Conservation (phyloP, 805 yeast genomes). For the Lipomyces lipofer region DNA sequence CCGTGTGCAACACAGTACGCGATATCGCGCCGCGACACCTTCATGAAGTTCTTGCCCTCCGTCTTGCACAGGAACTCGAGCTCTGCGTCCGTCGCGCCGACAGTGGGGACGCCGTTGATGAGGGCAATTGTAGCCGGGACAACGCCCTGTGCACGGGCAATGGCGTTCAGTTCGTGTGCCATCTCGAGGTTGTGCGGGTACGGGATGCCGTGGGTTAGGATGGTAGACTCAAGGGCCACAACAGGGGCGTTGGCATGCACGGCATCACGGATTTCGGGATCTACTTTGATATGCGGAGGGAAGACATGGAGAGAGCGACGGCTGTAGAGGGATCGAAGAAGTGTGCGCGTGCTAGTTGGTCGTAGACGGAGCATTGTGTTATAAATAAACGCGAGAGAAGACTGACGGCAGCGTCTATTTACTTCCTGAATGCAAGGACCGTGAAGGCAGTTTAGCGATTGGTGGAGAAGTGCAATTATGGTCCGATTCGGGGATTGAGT, state of each 20-base stretch:
- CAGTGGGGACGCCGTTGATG: slow-evolving; percentile 65
- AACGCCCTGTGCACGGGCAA: slow-evolving; percentile 62
- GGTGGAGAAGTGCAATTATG: no score
- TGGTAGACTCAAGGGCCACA: slow-evolving; percentile 83
- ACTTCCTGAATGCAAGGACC: no score
- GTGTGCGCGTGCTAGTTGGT: no score
- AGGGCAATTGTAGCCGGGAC: slow-evolving; percentile 87
- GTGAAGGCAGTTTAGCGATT: no score
- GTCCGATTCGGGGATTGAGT: no score
- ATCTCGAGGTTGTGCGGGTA: slow-evolving; percentile 71
- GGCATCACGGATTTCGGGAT: slow-evolving; percentile 62
- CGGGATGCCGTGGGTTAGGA: slow-evolving; percentile 87
- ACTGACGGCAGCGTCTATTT: no score
- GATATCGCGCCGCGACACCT: slow-evolving; percentile 77
- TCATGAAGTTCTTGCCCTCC: slow-evolving; percentile 41
- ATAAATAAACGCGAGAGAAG: no score
- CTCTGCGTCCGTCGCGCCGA: slow-evolving; percentile 58
- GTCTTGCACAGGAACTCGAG: slow-evolving; percentile 41
- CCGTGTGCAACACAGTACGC: slow-evolving; percentile 43
- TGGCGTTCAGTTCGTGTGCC: slow-evolving; percentile 67
- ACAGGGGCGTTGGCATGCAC: slow-evolving; percentile 59
- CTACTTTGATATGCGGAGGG: slow-evolving; percentile 16
- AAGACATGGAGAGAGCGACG: slow-evolving; percentile 3
- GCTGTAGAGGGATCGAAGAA: background rate
- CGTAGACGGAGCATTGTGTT: no score